Base-by-base conservation (phyloP, 164 flowering plant species). In the Berberis vulgaris region DNA sequence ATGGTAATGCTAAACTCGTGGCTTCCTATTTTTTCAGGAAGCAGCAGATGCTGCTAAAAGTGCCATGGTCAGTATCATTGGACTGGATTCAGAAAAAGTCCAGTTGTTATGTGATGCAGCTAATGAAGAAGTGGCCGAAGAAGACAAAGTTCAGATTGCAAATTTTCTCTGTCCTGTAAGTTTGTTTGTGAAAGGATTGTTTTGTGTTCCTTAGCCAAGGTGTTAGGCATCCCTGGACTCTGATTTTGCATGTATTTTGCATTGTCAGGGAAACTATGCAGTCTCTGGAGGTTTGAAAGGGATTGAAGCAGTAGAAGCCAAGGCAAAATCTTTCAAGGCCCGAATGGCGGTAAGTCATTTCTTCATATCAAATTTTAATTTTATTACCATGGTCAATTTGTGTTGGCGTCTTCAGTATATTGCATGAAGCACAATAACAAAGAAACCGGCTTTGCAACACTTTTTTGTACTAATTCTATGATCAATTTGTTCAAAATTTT, bases 251-350 rank as follows among this genome's bases (percentile, higher is more conserved):
- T 5, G 11, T 26, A 26, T 45, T 57, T 43, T 44, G 43, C 65
- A 45, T 50, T 72, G 62, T 44, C 63, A 91, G 97, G 99, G 99
- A 10, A 95, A 95, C 58, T 95, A 95, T 81, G 99, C 96, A 7
- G 97, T 95, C 58, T 95, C 99, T 72, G 97, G 99, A 47, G 98
- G 98, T 43, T 61, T 88, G 9, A 87, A 86, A 78, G 98, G 97
- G 74, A 71, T 94, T 11, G 96, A 91, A 86, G 93, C 86, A 7
- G 84, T 95, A 42, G 97, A 95, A 80, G 96, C 96, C 61, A 95
- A 88, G 72, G 99, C 97, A 60, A 91, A 95, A 75, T 91, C 94
- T 12, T 95, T 95, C 73, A 91, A 95, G 75, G 97, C 97, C 73
- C 84, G 99, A 68, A 91, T 95, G 99, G 84, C 96, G 69, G 99